These are phyloP conservation scores for Haplosporangium gracile DNA, from an alignment of 192 early-diverging fungal genomes.

Conservation along the genomic window DNA sequence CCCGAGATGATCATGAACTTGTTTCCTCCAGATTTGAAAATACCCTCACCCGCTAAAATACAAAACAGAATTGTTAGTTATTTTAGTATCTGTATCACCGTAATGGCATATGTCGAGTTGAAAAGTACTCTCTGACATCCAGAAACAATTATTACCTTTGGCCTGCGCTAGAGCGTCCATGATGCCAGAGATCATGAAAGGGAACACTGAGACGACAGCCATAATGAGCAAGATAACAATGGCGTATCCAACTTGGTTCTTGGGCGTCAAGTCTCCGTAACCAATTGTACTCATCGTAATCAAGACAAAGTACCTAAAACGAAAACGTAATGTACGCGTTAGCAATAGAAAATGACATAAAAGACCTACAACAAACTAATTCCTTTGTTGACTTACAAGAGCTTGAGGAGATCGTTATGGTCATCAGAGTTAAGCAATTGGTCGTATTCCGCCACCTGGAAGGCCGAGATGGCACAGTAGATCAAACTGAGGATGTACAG, in stretches of 20 bases:
- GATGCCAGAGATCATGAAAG: conserved; percentile 65
- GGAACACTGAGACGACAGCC: conserved; percentile 69
- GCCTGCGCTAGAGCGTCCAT: conserved; percentile 55
- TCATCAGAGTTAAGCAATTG: conserved; percentile 62
- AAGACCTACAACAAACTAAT: background rate
- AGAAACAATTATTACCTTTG: conserved; percentile 23
- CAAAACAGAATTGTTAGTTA: background rate
- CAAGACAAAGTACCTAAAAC: conserved; percentile 67
- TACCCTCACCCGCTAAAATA: conserved; percentile 48
- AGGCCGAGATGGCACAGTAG: conserved; percentile 72
- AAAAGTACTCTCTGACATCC: background rate
- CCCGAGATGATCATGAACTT: conserved; percentile 67
- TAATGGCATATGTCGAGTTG: background rate
- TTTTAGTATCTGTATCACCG: background rate
- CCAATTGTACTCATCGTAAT: conserved; percentile 80
- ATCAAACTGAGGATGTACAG: conserved; percentile 66
- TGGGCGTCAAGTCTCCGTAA: conserved; percentile 79
- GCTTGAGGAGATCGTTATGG: conserved; percentile 49
- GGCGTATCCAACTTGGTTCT: conserved; percentile 66
- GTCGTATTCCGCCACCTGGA: conserved; percentile 65
- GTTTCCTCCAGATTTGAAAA: conserved; percentile 50
- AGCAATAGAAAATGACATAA: background rate
- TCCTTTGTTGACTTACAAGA: conserved; percentile 28
- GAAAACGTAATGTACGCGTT: too few species aligned
- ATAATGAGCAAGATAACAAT: conserved; percentile 73